Conservation (phyloP, 805 yeast species). For the Yarrowia sp. region DNA sequence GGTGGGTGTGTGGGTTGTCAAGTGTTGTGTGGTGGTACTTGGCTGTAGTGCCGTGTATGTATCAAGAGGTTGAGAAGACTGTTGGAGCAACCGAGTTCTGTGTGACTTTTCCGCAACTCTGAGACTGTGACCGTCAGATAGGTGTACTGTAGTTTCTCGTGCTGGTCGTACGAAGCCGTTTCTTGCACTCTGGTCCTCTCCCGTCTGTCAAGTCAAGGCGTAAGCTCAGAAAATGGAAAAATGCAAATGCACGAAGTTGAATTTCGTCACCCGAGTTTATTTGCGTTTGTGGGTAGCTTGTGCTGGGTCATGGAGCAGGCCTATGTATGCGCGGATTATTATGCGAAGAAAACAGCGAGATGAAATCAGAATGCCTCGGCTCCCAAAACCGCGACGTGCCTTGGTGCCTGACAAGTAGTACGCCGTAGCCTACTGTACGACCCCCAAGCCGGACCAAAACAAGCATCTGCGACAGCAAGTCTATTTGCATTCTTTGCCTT, state of each 20-base stretch:
- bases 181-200: too few species aligned
- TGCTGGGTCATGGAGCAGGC: constrained; percentile 27
- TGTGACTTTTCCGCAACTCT: too few species aligned
- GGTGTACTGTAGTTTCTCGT: too few species aligned
- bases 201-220: constrained; percentile 1
- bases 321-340: neutral
- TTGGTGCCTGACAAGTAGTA: too few species aligned
- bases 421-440: too few species aligned
- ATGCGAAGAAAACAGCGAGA: too few species aligned
- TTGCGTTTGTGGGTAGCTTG: constrained; percentile 12
- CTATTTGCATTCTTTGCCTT: constrained; percentile 13
- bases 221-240: constrained; percentile 36
- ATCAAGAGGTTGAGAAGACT: too few species aligned
- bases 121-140: too few species aligned
- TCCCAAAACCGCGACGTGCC: too few species aligned
- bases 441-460: neutral
- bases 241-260: constrained; percentile 38
- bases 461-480: constrained; percentile 2
- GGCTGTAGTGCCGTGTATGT: constrained; percentile 8
- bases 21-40: neutral
- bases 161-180: too few species aligned
- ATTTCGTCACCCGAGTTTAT: constrained; percentile 37
- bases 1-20: constrained; percentile 3
- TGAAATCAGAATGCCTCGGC: too few species aligned
- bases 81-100: too few species aligned